Evolutionary conservation across 1,139 yeast species (phyloP).

Genomic region (Yamadazyma taylorii): DNA sequence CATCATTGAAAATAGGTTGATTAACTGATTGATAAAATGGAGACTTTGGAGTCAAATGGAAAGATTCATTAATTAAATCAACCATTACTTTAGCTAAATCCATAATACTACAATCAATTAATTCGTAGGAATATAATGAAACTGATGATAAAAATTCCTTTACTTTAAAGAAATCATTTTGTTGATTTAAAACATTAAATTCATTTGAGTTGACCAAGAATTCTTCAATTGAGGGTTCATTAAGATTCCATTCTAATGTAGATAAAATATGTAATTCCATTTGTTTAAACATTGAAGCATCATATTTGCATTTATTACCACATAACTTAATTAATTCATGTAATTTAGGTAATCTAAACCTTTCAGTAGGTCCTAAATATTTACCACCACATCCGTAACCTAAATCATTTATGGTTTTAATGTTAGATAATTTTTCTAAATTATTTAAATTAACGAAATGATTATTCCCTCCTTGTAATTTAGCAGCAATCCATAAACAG

Average conservation of each 20-base stretch:
- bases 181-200: slow-evolving; percentile 24
- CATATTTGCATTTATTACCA: slow-evolving; percentile 57
- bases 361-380: slow-evolving; percentile 62
- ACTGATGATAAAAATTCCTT: slow-evolving; percentile 41
- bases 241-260: slow-evolving; percentile 62
- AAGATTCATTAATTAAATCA: slow-evolving; percentile 38
- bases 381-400: slow-evolving; percentile 58
- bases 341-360: slow-evolving; percentile 64
- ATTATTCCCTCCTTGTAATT: slow-evolving; percentile 68
- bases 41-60: slow-evolving; percentile 20
- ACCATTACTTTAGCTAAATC: slow-evolving; percentile 36
- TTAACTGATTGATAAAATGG: slow-evolving; percentile 24
- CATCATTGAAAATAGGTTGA: slow-evolving; percentile 7
- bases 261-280: slow-evolving; percentile 55
- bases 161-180: slow-evolving; percentile 35
- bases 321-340: slow-evolving; percentile 62
- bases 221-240: slow-evolving; percentile 59
- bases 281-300: slow-evolving; percentile 60
- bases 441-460: slow-evolving; percentile 56
- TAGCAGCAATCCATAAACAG: slow-evolving; percentile 66
- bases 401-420: slow-evolving; percentile 40
- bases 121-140: slow-evolving; percentile 37
- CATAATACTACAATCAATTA: slow-evolving; percentile 32
- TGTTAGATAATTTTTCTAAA: slow-evolving; percentile 27
- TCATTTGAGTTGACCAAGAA: slow-evolving; percentile 37